A percentile compares a stretch with the other conserved stretches of the same genome.
These are phyloP conservation scores for Podospora tetraspora DNA, from an alignment of 495 filamentous ascomycete species.

Conservation along the genomic window DNA sequence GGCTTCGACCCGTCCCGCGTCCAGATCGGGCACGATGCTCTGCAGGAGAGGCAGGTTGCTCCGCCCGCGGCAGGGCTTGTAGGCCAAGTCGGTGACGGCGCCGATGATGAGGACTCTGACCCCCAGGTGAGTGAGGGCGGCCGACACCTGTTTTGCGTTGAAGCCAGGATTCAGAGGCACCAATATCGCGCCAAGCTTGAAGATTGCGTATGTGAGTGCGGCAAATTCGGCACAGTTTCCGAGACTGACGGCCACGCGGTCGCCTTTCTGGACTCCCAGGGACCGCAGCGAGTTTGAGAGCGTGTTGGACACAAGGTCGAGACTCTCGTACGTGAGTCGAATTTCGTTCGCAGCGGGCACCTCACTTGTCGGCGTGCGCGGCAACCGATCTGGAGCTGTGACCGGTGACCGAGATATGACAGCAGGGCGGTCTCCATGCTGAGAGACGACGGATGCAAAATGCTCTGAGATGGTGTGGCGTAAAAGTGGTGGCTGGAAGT, in stretches of 20 bases:
- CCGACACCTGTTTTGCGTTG: conserved; percentile 68
- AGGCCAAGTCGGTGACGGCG: conserved; percentile 77
- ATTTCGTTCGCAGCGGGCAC: conserved; percentile 34
- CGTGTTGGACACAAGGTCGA: conserved; percentile 71
- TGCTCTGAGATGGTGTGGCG: conserved; percentile 68
- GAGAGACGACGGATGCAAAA: conserved; percentile 63
- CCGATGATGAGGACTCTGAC: conserved; percentile 76
- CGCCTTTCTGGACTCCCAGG: conserved; percentile 74
- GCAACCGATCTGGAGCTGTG: conserved; percentile 10
- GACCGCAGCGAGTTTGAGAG: conserved; percentile 69
- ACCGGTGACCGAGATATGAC: conserved; percentile 39
- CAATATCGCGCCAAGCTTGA: conserved; percentile 87
- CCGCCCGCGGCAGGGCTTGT: conserved; percentile 63
- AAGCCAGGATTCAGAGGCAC: conserved; percentile 93
- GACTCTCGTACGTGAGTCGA: conserved; percentile 61
- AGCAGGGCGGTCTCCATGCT: conserved; percentile 70
- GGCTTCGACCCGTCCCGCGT: conserved; percentile 50
- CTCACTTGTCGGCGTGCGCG: conserved; percentile 10
- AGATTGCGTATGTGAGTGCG: conserved; percentile 76
- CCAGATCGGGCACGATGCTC: conserved; percentile 58
- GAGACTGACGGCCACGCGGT: conserved; percentile 77
- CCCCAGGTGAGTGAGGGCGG: conserved; percentile 71
- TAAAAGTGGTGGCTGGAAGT: conserved; percentile 25
- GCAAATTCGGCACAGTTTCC: conserved; percentile 84
- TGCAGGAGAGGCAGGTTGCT: conserved; percentile 68